Base-by-base conservation (phyloP, 2,329 filamentous ascomycete genomes). In the Fusarium citri region DNA sequence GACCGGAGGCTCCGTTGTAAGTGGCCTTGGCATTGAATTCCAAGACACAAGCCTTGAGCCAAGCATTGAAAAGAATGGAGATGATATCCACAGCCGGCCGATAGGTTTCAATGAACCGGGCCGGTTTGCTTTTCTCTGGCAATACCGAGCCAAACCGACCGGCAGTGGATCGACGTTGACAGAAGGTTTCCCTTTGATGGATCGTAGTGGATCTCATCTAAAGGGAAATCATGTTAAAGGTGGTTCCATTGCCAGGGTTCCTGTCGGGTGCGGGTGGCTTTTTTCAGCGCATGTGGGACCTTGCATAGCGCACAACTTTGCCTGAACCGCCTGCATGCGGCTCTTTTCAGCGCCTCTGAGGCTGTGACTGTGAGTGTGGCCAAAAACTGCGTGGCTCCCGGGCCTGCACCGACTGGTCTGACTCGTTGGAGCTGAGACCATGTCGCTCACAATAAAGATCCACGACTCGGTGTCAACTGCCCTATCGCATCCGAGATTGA, bases 131-230 rank as follows among this genome's bases (percentile, higher is more conserved):
- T 37, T 57, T 9, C 11, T 18, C 15, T 53, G 46, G 46, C 57
- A 60, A 65, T 64, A 48, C 64, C 56, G 56, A 60, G 47, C 53
- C 40, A 67, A 68, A 54, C 46, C 48, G 54, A 61, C 53, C 50
- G 55, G 55, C 47, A 59, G 73, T 74, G 72, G 73, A 74, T 63
- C 68, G 73, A 68, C 73, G 73, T 75, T 71, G 70, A 73, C 72
- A 74, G 71, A 75, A 68, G 73, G 72, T 74, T 75, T 75, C 62
- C 68, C 67, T 58, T 71, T 55, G 57, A 65, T 69, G 72, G 63
- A 72, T 72, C 64, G 57, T 22, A 37, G 72, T 73, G 72, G 71
- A 73, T 72, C 71, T 73, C 63, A 73, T 73, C 71, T 37, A 66
- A 63, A 68, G 45, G 40, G 57, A 50, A 59, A 64, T 72, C 68